phyloP scores from a whole-genome alignment of 2,329 filamentous ascomycete genomes.

The Talaromyces sp. region DNA sequence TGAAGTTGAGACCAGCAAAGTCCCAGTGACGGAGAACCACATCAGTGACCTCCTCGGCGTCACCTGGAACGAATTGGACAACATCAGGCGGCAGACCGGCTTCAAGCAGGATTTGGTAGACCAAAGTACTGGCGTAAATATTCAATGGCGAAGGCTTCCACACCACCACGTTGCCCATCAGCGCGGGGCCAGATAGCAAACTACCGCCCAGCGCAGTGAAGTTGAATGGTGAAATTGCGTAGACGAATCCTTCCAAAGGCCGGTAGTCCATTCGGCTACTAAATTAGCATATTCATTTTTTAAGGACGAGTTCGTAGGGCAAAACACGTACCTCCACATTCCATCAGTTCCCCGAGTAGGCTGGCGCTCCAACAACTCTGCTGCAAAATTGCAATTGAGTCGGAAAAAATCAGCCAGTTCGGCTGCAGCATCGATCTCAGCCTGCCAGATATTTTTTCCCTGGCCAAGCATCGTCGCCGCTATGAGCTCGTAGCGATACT shows the following conservation, averaged over 20 bases:
- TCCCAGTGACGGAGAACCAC: slow-evolving; percentile 68
- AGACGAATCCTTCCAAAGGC: slow-evolving; percentile 91
- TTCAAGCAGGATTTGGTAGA: slow-evolving; percentile 74
- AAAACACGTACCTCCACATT: slow-evolving; percentile 66
- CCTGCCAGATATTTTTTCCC: slow-evolving; percentile 98
- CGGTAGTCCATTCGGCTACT: slow-evolving; percentile 71
- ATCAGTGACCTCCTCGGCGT: slow-evolving; percentile 76
- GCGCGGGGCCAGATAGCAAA: slow-evolving; percentile 71
- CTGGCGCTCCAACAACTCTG: slow-evolving; percentile 83
- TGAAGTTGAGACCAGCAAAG: slow-evolving; percentile 88
- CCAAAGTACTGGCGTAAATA: slow-evolving; percentile 77
- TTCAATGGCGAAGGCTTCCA: slow-evolving; percentile 92
- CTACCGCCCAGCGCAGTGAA: slow-evolving; percentile 93
- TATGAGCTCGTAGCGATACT: slow-evolving; percentile 97
- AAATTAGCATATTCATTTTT: background rate
- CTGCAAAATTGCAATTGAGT: slow-evolving; percentile 89
- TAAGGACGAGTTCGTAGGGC: too few relatives aligned
- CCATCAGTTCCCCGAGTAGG: slow-evolving; percentile 75
- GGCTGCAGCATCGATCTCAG: slow-evolving; percentile 91
- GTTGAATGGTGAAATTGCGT: slow-evolving; percentile 91
- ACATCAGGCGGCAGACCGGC: slow-evolving; percentile 71
- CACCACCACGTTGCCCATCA: slow-evolving; percentile 90
- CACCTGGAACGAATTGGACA: slow-evolving; percentile 87
- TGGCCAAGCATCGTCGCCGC: slow-evolving; percentile 93
- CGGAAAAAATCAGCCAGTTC: slow-evolving; percentile 89